phyloP scores from a whole-genome alignment of 495 filamentous ascomycete genomes.

The Daldinia concentrica region DNA sequence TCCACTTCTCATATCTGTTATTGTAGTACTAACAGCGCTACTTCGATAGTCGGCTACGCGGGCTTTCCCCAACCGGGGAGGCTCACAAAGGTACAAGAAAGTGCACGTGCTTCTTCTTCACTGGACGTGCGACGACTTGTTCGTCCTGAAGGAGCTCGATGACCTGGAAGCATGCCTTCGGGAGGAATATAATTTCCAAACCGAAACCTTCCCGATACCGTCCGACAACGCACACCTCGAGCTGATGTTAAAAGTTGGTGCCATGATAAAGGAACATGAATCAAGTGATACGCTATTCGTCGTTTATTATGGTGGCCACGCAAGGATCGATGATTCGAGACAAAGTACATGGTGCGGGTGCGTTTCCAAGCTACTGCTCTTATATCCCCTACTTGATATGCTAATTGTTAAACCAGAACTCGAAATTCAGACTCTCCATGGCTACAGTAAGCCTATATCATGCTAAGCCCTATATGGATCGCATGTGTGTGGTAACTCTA shows the following conservation, averaged over 20 bases:
- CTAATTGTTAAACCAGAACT: slow-evolving; percentile 36
- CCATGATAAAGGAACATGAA: slow-evolving; percentile 61
- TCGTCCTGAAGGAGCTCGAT: slow-evolving; percentile 61
- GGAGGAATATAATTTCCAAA: slow-evolving; percentile 58
- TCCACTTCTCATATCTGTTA: background rate
- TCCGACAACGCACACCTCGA: slow-evolving; percentile 60
- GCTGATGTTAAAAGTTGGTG: slow-evolving; percentile 58
- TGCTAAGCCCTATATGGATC: background rate
- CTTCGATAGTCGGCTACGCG: slow-evolving; percentile 55
- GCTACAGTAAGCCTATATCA: slow-evolving; percentile 48
- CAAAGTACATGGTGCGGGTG: slow-evolving; percentile 65
- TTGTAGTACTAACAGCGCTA: slow-evolving; percentile 24
- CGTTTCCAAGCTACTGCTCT: slow-evolving; percentile 29
- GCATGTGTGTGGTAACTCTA: slow-evolving; percentile 15
- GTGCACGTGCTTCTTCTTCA: slow-evolving; percentile 63
- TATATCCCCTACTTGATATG: slow-evolving; percentile 1
- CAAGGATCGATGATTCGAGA: slow-evolving; percentile 59
- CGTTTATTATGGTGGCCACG: slow-evolving; percentile 65
- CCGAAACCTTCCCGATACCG: slow-evolving; percentile 61
- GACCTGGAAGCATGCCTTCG: slow-evolving; percentile 60
- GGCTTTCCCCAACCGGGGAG: slow-evolving; percentile 59
- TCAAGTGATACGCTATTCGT: slow-evolving; percentile 59
- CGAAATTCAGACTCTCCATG: slow-evolving; percentile 55
- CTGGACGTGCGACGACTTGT: slow-evolving; percentile 65
- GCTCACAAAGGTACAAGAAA: slow-evolving; percentile 58